Evolutionary conservation across 2,329 filamentous ascomycete species (phyloP).

Genomic region (Xylariaceae sp.): DNA sequence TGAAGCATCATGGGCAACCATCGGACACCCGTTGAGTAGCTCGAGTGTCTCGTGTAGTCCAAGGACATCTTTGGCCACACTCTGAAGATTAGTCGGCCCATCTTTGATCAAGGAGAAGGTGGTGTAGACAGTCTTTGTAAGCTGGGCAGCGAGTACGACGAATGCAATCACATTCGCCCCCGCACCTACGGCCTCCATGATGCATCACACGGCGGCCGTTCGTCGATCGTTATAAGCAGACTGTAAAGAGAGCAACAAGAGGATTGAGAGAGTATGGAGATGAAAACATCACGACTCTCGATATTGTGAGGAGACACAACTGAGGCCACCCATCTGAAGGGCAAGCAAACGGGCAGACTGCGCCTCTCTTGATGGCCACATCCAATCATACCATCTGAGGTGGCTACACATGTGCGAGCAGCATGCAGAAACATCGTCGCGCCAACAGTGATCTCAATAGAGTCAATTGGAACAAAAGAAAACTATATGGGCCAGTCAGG

Average conservation of each 20-base stretch:
- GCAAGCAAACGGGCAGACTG: too few relatives aligned
- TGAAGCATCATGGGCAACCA: neutral
- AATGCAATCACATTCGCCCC: conserved; percentile 6
- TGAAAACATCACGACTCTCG: too few relatives aligned
- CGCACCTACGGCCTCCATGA: conserved; percentile 3
- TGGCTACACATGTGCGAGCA: too few relatives aligned
- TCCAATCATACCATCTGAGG: too few relatives aligned
- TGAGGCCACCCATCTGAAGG: too few relatives aligned
- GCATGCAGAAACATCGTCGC: too few relatives aligned
- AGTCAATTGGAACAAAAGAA: neutral
- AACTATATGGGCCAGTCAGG: neutral
- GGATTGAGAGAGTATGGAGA: too few relatives aligned
- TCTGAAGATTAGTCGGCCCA: conserved; percentile 1
- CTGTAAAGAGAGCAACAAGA: too few relatives aligned
- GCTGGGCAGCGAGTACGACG: conserved; percentile 4
- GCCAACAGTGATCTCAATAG: neutral
- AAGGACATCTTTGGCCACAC: neutral
- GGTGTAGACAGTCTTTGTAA: neutral
- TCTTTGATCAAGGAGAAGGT: conserved; percentile 2
- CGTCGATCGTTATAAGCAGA: too few relatives aligned
- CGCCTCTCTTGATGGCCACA: too few relatives aligned
- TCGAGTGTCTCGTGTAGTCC: conserved; percentile 4
- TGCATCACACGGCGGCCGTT: neutral
- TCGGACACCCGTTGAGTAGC: conserved; percentile 2
- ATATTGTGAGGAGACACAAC: too few relatives aligned